Conservation (phyloP, 257 asterid genomes). For the Gynochthodes officinalis region DNA sequence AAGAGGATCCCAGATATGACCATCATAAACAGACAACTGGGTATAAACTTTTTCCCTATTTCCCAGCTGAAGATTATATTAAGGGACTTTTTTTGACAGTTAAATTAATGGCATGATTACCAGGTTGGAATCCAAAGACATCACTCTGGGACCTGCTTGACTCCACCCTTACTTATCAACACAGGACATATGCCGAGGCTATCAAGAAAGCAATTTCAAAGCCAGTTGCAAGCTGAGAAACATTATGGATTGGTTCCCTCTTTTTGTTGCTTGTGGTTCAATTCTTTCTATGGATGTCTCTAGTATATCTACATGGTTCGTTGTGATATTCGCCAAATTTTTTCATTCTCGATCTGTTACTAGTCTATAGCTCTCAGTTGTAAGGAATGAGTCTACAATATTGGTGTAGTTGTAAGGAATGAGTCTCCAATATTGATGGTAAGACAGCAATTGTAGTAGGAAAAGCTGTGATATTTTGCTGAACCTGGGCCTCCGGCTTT, state of each 20-base stretch:
- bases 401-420: constrained; percentile 18
- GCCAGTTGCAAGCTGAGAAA: constrained; percentile 44
- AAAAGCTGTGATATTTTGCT: constrained; percentile 20
- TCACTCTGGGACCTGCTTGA: constrained; percentile 71
- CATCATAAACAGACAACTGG: constrained; percentile 83
- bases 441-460: constrained; percentile 19
- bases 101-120: constrained; percentile 2
- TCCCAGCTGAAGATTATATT: not conserved
- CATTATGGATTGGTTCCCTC: constrained; percentile 2
- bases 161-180: constrained; percentile 73
- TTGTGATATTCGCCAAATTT: constrained; percentile 17
- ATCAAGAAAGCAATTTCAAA: constrained; percentile 61
- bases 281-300: constrained; percentile 17
- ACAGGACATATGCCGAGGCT: constrained; percentile 72
- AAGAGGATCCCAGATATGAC: constrained; percentile 98
- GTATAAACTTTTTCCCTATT: constrained; percentile 32
- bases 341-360: constrained; percentile 7
- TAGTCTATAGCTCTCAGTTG: constrained; percentile 18
- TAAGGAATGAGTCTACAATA: constrained; percentile 21
- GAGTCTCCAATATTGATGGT: constrained; percentile 7
- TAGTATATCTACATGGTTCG: constrained; percentile 25
- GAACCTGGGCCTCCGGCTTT: constrained; percentile 11
- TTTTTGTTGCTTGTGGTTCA: constrained; percentile 15
- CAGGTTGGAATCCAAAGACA: constrained; percentile 73
- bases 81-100: not conserved